Evolutionary conservation across 257 asterid genomes (phyloP).

Genomic region (Przewalskia tangutica): DNA sequence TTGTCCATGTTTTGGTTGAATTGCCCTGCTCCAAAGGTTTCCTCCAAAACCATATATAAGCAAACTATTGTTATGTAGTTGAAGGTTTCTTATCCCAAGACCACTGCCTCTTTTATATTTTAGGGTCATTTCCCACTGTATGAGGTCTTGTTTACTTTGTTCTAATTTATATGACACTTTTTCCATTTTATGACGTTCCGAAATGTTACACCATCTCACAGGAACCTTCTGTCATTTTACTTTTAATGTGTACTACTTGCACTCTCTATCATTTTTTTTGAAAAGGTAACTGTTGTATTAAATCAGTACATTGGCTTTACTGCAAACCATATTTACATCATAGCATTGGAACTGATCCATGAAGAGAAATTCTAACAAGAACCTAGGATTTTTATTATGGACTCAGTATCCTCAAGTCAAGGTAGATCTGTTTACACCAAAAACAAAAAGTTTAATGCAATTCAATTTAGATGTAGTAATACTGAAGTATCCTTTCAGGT

Average conservation of each 20-base stretch:
- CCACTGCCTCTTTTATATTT: background rate
- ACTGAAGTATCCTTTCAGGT: background rate
- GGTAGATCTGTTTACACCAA: too few relatives aligned
- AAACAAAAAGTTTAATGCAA: too few relatives aligned
- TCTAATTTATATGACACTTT: background rate
- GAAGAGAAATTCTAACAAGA: too few relatives aligned
- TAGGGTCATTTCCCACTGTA: background rate
- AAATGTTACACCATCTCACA: background rate
- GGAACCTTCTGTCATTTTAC: background rate
- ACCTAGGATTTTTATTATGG: too few relatives aligned
- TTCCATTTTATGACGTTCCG: background rate
- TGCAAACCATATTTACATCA: too few relatives aligned
- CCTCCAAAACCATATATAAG: background rate
- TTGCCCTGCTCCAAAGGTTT: background rate
- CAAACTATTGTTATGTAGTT: background rate
- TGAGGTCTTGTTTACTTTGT: background rate
- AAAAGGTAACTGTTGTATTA: too few relatives aligned
- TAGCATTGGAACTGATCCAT: too few relatives aligned
- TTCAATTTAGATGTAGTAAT: background rate
- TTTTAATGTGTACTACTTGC: background rate
- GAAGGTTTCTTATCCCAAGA: background rate
- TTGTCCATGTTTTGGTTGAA: background rate
- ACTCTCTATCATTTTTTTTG: background rate
- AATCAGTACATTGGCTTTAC: too few relatives aligned
- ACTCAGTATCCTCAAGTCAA: too few relatives aligned